phyloP scores from a whole-genome alignment of 805 yeast genomes.

The Saccharomycopsis sp. region DNA sequence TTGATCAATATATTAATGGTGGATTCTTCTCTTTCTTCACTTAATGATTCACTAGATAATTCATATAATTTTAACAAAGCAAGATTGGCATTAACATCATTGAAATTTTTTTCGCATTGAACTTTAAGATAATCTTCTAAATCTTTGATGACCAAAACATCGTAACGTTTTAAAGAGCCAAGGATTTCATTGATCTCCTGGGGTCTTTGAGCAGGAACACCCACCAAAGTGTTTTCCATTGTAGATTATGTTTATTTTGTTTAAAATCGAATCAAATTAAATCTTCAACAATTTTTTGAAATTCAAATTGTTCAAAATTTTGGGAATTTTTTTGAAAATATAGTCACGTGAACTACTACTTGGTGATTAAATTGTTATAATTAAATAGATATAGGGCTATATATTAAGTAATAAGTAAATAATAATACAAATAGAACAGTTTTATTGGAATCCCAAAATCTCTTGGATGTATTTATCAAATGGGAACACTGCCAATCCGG shows the following conservation, averaged over 20 bases:
- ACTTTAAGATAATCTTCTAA: conserved; percentile 33
- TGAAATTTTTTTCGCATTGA: conserved; percentile 29
- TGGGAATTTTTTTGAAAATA: no score
- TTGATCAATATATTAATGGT: conserved; percentile 31
- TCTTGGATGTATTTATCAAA: conserved; percentile 59
- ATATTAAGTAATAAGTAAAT: no score
- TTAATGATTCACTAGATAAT: conserved; percentile 25
- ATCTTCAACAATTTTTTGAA: no score
- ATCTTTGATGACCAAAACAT: conserved; percentile 31
- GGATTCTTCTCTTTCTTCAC: conserved; percentile 28
- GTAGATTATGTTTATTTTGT: no score
- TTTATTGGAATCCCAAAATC: conserved; percentile 27
- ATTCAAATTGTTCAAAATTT: no score
- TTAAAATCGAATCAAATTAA: no score
- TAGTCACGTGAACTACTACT: no score
- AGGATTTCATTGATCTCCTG: conserved; percentile 30
- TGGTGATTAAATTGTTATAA: no score
- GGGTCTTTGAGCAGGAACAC: conserved; percentile 30
- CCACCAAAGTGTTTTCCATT: conserved; percentile 26
- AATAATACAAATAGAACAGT: no score
- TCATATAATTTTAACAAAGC: conserved; percentile 36
- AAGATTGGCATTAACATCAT: conserved; percentile 34
- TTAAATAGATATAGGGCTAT: no score
- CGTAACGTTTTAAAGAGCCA: conserved; percentile 34
- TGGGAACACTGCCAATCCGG: conserved; percentile 59